Percentiles rank a stretch among this genome's conserved stretches.
phyloP scores from a whole-genome alignment of 768 basidiomycete species.

The Boletus reticuloceps region DNA sequence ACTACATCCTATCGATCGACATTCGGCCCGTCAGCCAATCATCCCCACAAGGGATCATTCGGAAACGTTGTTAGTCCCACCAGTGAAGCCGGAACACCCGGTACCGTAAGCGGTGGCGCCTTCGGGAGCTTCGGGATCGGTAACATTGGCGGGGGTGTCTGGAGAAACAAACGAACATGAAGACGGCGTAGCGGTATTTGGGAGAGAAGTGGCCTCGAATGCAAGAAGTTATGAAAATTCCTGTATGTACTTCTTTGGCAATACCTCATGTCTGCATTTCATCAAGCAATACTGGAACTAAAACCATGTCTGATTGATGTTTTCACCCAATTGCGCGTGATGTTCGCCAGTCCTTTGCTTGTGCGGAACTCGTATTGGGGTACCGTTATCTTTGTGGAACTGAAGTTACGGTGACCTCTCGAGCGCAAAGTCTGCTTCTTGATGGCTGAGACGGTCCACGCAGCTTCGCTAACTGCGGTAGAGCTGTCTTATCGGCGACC shows the following conservation, averaged over 20 bases:
- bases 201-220: neutral
- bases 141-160: slow-evolving; percentile 33
- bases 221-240: slow-evolving; percentile 6
- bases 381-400: too few relatives aligned
- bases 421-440: too few relatives aligned
- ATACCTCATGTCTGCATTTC: slow-evolving; percentile 8
- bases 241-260: slow-evolving; percentile 12
- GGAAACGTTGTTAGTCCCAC: slow-evolving; percentile 21
- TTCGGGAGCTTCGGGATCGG: slow-evolving; percentile 50
- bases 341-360: too few relatives aligned
- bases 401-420: too few relatives aligned
- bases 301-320: neutral
- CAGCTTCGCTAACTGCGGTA: too few relatives aligned
- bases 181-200: neutral
- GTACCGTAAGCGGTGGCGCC: slow-evolving; percentile 36
- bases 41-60: slow-evolving; percentile 21
- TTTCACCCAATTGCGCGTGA: too few relatives aligned
- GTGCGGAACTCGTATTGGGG: too few relatives aligned
- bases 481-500: too few relatives aligned
- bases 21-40: slow-evolving; percentile 44
- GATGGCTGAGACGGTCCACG: too few relatives aligned
- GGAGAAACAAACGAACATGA: slow-evolving; percentile 27
- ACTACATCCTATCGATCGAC: slow-evolving; percentile 63
- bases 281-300: neutral
- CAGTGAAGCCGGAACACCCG: slow-evolving; percentile 19